phyloP scores from a whole-genome alignment of 345 rosid genomes.

The Linum lewisii region DNA sequence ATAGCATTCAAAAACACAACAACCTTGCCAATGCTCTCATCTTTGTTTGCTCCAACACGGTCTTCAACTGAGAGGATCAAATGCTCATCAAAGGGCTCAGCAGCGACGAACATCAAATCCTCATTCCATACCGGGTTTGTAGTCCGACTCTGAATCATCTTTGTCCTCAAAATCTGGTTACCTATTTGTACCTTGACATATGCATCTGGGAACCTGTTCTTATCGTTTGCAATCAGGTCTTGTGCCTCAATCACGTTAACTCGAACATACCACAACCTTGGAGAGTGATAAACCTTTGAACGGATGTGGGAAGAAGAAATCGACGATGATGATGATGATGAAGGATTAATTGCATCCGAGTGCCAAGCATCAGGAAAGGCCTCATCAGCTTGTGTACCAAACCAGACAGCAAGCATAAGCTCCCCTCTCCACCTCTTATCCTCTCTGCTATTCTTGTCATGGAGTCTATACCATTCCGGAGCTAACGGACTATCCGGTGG shows the following conservation, averaged over 20 bases:
- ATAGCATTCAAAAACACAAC: conserved; percentile 32
- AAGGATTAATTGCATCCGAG: conserved; percentile 15
- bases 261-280: conserved; percentile 36
- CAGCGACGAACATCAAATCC: conserved; percentile 15
- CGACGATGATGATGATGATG: neutral
- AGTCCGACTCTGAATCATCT: neutral
- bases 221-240: conserved; percentile 29
- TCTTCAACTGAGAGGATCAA: conserved; percentile 11
- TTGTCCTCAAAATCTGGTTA: conserved; percentile 14
- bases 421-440: conserved; percentile 22
- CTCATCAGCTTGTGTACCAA: conserved; percentile 36
- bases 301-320: conserved; percentile 10
- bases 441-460: conserved; percentile 15
- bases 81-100: conserved; percentile 16
- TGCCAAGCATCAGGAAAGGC: conserved; percentile 30
- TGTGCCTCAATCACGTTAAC: conserved; percentile 38
- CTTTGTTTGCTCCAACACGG: conserved; percentile 7
- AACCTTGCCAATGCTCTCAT: conserved; percentile 34
- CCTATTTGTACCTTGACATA: conserved; percentile 34
- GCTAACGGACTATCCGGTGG: conserved; percentile 32
- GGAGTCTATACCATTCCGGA: conserved; percentile 26
- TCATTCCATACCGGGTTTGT: conserved; percentile 14
- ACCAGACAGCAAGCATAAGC: conserved; percentile 32
- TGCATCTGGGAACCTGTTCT: conserved; percentile 28
- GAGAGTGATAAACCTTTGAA: conserved; percentile 20